Evolutionary conservation across 129 eudicot species (phyloP), one percentile per base, ranked within the genome.

Genomic region (Gnaphalium uliginosum): DNA sequence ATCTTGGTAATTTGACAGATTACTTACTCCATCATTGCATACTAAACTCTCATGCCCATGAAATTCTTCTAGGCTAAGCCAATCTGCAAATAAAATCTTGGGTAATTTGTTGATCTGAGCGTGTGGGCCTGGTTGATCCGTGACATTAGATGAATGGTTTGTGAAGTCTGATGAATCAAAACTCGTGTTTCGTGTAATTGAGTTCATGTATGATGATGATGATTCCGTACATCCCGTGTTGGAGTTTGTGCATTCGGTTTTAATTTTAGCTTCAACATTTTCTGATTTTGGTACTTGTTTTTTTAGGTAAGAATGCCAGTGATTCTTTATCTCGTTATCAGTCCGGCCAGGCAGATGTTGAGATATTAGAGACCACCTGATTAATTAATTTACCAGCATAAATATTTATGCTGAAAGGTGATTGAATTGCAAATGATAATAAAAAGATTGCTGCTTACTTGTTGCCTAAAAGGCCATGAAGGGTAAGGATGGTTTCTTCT

Each of bases 281-380:
- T 71, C 87, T 1, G 59, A 10, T 58, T 77, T 74, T 18, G 64
- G 54, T 5, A 72, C 57, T 79, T 75, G 82, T 73, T 87, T 89
- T 84, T 92, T 92, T 8, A 89, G 73, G 61, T 84, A 80, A 29
- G 93, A 87, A 77, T 92, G 97, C 97, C 97, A 92, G 25, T 89
- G 77, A 81, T 92, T 92, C 69, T 91, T 91, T 6, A 91, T 85
- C 87, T 91, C 97, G 19, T 91, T 91, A 77, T 91, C 97, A 14
- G 96, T 89, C 54, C 96, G 83, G 32, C 97, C 97, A 39, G 93
- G 91, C 68, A 92, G 82, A 81, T 89, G 93, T 65, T 92, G 88
- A 22, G 96, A 86, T 41, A 92, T 92, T 17, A 82, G 86, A 66
- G 96, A 86, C 97, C 97, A 91, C 80, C 97, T 91, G 79, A 59